Percentiles rank a stretch among this genome's conserved stretches.
Evolutionary conservation across 306 rosid genomes (phyloP).

Genomic region (Begonia masoniana): DNA sequence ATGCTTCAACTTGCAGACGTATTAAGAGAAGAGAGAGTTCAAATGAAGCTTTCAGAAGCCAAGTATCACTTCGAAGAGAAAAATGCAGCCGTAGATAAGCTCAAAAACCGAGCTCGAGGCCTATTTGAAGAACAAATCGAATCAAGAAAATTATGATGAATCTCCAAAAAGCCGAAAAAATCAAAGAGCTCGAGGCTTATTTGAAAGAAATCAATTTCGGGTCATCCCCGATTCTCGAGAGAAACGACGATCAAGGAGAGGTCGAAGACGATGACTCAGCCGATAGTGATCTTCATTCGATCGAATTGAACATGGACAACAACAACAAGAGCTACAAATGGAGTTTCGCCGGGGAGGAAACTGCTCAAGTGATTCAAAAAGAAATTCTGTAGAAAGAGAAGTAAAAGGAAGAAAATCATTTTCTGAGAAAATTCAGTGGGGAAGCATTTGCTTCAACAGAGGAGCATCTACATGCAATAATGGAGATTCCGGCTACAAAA

Average conservation of each 20-base stretch:
- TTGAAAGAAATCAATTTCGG: not conserved
- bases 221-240: not conserved
- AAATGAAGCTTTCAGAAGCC: not conserved
- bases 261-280: not conserved
- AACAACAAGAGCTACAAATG: not conserved
- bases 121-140: not conserved
- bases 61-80: not conserved
- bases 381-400: not conserved
- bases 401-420: constrained; percentile 1
- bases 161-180: not conserved
- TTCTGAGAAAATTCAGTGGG: constrained; percentile 85
- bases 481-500: constrained; percentile 31
- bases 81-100: not conserved
- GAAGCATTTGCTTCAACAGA: constrained; percentile 79
- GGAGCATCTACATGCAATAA: constrained; percentile 32
- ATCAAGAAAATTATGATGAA: not conserved
- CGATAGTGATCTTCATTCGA: not conserved
- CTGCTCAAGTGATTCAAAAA: not conserved
- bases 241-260: not conserved
- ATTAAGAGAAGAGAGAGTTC: not conserved
- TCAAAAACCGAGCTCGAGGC: not conserved
- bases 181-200: not conserved
- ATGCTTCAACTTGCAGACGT: constrained; percentile 69
- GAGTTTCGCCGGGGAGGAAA: not conserved
- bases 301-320: not conserved